Conservation (phyloP, 495 filamentous ascomycete genomes). For the Astrothelium subdiscretum region DNA sequence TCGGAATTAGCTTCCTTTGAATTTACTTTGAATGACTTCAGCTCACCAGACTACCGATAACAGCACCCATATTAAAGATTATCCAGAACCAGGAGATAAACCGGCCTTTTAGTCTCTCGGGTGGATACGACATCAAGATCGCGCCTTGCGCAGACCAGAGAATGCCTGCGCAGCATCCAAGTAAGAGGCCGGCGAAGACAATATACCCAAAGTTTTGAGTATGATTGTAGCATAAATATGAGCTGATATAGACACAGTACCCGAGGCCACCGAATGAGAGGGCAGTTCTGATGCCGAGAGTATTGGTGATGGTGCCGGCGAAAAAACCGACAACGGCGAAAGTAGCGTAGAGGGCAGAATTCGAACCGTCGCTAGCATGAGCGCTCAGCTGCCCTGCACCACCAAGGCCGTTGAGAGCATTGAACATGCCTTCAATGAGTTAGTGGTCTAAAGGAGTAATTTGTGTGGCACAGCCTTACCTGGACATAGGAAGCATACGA, state of each 20-base stretch:
- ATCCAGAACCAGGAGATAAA: constrained; percentile 43
- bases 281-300: constrained; percentile 33
- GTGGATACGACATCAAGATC: constrained; percentile 44
- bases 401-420: constrained; percentile 39
- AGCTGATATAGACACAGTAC: constrained; percentile 36
- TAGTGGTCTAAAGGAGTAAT: background rate
- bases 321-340: constrained; percentile 44
- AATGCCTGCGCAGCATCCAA: constrained; percentile 38
- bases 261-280: constrained; percentile 36
- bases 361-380: constrained; percentile 34
- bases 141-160: constrained; percentile 42
- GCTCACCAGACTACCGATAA: constrained; percentile 38
- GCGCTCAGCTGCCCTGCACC: constrained; percentile 39
- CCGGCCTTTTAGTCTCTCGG: constrained; percentile 36
- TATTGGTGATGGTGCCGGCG: constrained; percentile 40
- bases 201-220: background rate
- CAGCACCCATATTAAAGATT: constrained; percentile 43
- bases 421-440: constrained; percentile 29
- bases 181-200: constrained; percentile 31
- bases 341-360: constrained; percentile 28
- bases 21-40: background rate
- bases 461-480: constrained; percentile 34
- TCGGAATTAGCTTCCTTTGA: background rate
- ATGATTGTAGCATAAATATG: constrained; percentile 25
- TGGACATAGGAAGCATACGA: constrained; percentile 84